Evolutionary conservation across 371 early-diverging fungal genomes (phyloP).

Genomic region (Caulochytrium protostelioides): DNA sequence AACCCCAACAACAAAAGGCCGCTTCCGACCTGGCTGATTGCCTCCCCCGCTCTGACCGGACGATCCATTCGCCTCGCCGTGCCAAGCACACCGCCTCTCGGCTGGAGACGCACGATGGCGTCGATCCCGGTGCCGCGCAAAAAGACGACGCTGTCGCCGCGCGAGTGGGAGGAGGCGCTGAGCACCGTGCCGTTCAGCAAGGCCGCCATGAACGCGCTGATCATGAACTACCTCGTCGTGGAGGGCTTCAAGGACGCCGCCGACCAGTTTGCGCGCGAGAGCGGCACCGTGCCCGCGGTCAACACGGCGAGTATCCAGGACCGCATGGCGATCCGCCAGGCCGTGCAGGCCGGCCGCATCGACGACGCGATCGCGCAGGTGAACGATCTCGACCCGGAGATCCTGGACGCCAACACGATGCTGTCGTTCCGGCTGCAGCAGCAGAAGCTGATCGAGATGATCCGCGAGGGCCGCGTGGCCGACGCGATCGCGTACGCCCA

Average conservation of each 20-base stretch:
- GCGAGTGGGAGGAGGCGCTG: too few species aligned
- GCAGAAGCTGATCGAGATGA: conserved; percentile 83
- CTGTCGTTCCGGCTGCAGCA: conserved; percentile 86
- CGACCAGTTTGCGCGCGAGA: conserved; percentile 71
- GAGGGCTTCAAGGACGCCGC: conserved; percentile 97
- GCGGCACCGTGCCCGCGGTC: conserved; percentile 48
- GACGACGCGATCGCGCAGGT: conserved; percentile 81
- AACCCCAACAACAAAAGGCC: too few species aligned
- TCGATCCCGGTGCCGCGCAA: too few species aligned
- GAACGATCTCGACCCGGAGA: conserved; percentile 93
- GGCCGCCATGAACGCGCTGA: conserved; percentile 78
- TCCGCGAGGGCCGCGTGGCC: conserved; percentile 47
- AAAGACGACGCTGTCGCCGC: too few species aligned
- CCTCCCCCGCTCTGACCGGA: too few species aligned
- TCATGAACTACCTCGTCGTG: conserved; percentile 93
- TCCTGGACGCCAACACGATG: conserved; percentile 82
- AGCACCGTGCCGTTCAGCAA: too few species aligned
- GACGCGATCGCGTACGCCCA: conserved; percentile 88
- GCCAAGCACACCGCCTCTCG: too few species aligned
- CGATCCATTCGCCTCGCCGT: too few species aligned
- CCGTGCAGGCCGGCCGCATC: conserved; percentile 70
- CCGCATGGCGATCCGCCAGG: conserved; percentile 76
- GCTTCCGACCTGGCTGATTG: too few species aligned
- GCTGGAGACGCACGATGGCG: too few species aligned
- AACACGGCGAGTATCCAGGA: conserved; percentile 78